These are phyloP conservation scores for Astrocystis sublimbata DNA, from an alignment of 495 filamentous ascomycete genomes.

Conservation along the genomic window DNA sequence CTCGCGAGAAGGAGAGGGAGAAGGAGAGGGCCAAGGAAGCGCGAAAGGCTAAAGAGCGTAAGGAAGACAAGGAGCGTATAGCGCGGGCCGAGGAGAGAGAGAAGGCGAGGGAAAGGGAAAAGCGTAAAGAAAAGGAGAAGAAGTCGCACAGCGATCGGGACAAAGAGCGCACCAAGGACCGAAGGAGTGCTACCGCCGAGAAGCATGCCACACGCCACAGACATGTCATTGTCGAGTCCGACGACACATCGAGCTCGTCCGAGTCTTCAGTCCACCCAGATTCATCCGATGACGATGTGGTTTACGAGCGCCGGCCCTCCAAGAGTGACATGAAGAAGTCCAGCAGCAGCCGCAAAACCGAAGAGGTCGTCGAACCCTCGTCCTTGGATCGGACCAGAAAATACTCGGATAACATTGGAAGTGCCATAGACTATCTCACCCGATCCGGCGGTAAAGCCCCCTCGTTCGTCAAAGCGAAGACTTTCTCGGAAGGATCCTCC, in stretches of 20 bases:
- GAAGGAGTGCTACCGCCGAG: slow-evolving; percentile 28
- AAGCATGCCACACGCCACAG: slow-evolving; percentile 36
- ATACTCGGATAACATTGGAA: slow-evolving; percentile 27
- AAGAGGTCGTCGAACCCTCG: slow-evolving; percentile 23
- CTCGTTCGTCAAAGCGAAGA: slow-evolving; percentile 31
- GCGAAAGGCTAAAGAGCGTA: slow-evolving; percentile 23
- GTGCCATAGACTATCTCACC: slow-evolving; percentile 29
- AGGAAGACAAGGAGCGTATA: slow-evolving; percentile 33
- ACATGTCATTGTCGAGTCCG: slow-evolving; percentile 35
- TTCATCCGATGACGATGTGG: slow-evolving; percentile 32
- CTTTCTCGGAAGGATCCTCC: slow-evolving; percentile 25
- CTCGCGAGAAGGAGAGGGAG: slow-evolving; percentile 26
- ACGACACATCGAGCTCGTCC: slow-evolving; percentile 7
- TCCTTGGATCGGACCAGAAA: slow-evolving; percentile 30
- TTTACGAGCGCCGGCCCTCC: slow-evolving; percentile 21
- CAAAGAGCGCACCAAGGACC: slow-evolving; percentile 31
- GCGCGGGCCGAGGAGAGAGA: slow-evolving; percentile 33
- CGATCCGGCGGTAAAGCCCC: slow-evolving; percentile 28
- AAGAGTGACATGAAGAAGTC: slow-evolving; percentile 46
- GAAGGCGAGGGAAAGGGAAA: slow-evolving; percentile 25
- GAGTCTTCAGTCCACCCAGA: too few relatives aligned
- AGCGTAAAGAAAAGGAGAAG: slow-evolving; percentile 36
- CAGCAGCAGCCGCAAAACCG: slow-evolving; percentile 40
- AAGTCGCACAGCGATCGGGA: slow-evolving; percentile 37
- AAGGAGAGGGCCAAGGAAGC: slow-evolving; percentile 25